These are phyloP conservation scores for Aethionema arabicum DNA, from an alignment of 345 rosid species.

Conservation along the genomic window DNA sequence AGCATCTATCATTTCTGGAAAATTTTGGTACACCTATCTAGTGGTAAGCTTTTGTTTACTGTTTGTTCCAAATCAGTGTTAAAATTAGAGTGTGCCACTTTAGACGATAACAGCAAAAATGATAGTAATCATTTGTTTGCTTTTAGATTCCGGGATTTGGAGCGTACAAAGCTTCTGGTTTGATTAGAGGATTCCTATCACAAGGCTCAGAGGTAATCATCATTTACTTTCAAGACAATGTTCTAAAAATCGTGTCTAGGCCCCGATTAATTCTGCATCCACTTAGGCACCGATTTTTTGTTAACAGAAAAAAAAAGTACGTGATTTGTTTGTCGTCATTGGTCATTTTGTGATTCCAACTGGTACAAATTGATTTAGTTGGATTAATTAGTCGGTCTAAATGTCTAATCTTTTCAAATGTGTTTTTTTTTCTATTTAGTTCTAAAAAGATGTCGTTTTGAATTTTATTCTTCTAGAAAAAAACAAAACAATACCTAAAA, in stretches of 20 bases:
- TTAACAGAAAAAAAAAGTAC: too few relatives aligned
- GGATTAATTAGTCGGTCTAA: too few relatives aligned
- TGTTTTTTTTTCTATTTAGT: too few relatives aligned
- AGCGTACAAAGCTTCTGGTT: slow-evolving; percentile 60
- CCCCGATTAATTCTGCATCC: too few relatives aligned
- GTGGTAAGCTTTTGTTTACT: slow-evolving; percentile 48
- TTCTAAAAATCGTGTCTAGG: not conserved
- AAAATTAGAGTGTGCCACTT: not conserved
- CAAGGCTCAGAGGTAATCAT: slow-evolving; percentile 64
- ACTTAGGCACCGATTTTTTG: too few relatives aligned
- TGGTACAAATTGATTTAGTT: too few relatives aligned
- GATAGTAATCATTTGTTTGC: not conserved
- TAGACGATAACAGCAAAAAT: not conserved
- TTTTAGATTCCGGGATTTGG: slow-evolving; percentile 78
- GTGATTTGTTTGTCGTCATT: too few relatives aligned
- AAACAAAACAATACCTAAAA: too few relatives aligned
- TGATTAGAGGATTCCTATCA: slow-evolving; percentile 59
- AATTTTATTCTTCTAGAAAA: too few relatives aligned
- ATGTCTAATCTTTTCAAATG: too few relatives aligned
- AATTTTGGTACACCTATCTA: slow-evolving; percentile 80
- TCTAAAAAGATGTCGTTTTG: too few relatives aligned
- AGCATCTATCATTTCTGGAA: slow-evolving; percentile 71
- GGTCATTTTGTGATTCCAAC: too few relatives aligned
- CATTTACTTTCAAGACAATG: slow-evolving; percentile 7
- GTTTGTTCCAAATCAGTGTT: not conserved